Evolutionary conservation across 805 yeast genomes (phyloP).

Genomic region (Cyberlindnera meyerae): DNA sequence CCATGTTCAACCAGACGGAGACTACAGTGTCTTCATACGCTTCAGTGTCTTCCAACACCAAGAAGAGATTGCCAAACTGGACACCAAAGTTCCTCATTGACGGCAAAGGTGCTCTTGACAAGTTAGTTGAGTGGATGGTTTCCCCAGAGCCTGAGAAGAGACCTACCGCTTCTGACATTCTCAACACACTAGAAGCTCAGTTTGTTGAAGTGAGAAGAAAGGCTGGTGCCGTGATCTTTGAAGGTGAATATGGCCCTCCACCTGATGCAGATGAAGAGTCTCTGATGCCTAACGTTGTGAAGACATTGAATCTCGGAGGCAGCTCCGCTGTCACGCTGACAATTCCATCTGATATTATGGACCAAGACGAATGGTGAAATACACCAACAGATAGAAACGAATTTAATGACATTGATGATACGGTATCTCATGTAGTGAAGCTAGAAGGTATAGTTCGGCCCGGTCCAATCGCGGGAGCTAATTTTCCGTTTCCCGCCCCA

Average conservation of each 20-base stretch:
- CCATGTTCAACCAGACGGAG: conserved; percentile 22
- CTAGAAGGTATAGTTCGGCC: too few species aligned
- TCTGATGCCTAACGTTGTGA: conserved; percentile 19
- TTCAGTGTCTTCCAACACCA: conserved; percentile 18
- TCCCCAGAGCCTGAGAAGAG: conserved; percentile 75
- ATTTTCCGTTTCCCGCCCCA: too few species aligned
- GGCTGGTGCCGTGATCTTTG: conserved; percentile 91
- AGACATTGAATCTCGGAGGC: conserved; percentile 18
- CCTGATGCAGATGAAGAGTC: conserved; percentile 38
- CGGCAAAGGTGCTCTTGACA: conserved; percentile 68
- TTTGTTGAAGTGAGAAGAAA: conserved; percentile 76
- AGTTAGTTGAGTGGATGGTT: conserved; percentile 82
- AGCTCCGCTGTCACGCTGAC: conserved; percentile 13
- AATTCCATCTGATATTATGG: conserved; percentile 20
- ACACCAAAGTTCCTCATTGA: conserved; percentile 82
- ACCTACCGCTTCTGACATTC: conserved; percentile 73
- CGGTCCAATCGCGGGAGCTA: too few species aligned
- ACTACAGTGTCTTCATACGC: conserved; percentile 26
- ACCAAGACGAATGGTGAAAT: conserved; percentile 21
- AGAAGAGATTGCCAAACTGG: conserved; percentile 60
- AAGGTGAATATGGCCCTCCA: conserved; percentile 90
- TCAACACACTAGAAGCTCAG: conserved; percentile 66
- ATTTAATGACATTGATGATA: neutral
- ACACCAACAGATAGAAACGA: too few species aligned
- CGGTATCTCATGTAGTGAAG: too few species aligned